phyloP scores from a whole-genome alignment of 805 yeast genomes.

The Ogataea haglerorum region DNA sequence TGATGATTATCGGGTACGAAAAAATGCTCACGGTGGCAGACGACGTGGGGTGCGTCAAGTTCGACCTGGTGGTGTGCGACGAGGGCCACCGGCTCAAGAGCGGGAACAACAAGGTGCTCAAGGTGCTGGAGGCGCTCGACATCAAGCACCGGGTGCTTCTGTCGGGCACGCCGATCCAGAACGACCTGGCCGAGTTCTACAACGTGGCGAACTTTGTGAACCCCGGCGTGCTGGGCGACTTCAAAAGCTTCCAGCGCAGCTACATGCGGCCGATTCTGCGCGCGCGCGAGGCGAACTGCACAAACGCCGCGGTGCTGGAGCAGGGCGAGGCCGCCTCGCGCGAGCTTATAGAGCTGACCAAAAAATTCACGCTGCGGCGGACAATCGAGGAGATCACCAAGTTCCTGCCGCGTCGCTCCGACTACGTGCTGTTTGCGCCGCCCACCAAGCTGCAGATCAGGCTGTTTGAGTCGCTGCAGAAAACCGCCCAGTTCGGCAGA shows the following conservation, averaged over 20 bases:
- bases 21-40: constrained; percentile 55
- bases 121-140: constrained; percentile 53
- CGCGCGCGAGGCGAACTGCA: constrained; percentile 65
- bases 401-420: constrained; percentile 72
- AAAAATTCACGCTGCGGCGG: constrained; percentile 67
- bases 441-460: constrained; percentile 63
- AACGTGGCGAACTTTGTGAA: constrained; percentile 78
- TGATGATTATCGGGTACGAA: constrained; percentile 85
- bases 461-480: constrained; percentile 50
- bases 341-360: constrained; percentile 63
- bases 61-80: constrained; percentile 83
- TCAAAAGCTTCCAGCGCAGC: constrained; percentile 52
- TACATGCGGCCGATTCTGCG: constrained; percentile 68
- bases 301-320: constrained; percentile 43
- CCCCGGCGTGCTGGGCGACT: constrained; percentile 73
- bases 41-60: constrained; percentile 43
- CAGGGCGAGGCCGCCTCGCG: constrained; percentile 60
- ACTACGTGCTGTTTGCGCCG: constrained; percentile 69
- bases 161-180: constrained; percentile 72
- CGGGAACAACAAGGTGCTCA: constrained; percentile 65
- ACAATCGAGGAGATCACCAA: constrained; percentile 53
- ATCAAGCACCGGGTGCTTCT: constrained; percentile 59
- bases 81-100: constrained; percentile 93
- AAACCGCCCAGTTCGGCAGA: constrained; percentile 34
- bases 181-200: constrained; percentile 80